Evolutionary conservation across 2,329 filamentous ascomycete species (phyloP), one percentile per base, ranked within the genome.

Genomic region (Aspergillus persii): DNA sequence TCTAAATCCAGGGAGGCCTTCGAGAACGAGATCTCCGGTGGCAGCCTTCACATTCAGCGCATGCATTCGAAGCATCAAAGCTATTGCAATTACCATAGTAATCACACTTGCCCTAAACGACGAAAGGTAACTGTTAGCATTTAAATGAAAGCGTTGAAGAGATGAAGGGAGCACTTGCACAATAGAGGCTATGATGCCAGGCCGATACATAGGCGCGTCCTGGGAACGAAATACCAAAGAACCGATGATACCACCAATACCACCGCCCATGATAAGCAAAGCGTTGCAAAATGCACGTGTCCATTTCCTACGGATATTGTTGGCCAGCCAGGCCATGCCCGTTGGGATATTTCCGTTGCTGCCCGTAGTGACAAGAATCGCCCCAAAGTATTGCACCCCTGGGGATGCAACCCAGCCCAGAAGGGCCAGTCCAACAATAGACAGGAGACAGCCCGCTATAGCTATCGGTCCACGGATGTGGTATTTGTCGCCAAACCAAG

Each of bases 11-110:
- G 63, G 66, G 53, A 73, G 66, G 3, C 68, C 68, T 44, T 74
- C 74, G 59, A 77, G 74, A 6, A 69, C 57, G 63, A 73, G 68
- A 31, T 71, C 69, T 15, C 74, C 74, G 11, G 55, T 54, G 23
- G 69, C 74, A n/a, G 64, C 69, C 51, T 72, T 62, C 54, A 68
- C 66, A 60, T 77, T 77, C n/a, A n/a, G n/a, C n/a, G n/a, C n/a
- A n/a, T n/a, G n/a, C n/a, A n/a, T n/a, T n/a, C n/a, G n/a, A n/a
- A n/a, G n/a, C n/a, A n/a, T n/a, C n/a, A n/a, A n/a, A n/a, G n/a
- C n/a, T n/a, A n/a, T n/a, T n/a, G n/a, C n/a, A n/a, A n/a, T n/a
- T n/a, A n/a, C n/a, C n/a, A n/a, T n/a, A n/a, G n/a, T n/a, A n/a
- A n/a, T n/a, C n/a, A n/a, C n/a, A n/a, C n/a, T n/a, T n/a, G n/a